A percentile compares a stretch with the other conserved stretches of the same genome.
Evolutionary conservation across 257 asterid genomes (phyloP).

Genomic region (Solanum boliviense): DNA sequence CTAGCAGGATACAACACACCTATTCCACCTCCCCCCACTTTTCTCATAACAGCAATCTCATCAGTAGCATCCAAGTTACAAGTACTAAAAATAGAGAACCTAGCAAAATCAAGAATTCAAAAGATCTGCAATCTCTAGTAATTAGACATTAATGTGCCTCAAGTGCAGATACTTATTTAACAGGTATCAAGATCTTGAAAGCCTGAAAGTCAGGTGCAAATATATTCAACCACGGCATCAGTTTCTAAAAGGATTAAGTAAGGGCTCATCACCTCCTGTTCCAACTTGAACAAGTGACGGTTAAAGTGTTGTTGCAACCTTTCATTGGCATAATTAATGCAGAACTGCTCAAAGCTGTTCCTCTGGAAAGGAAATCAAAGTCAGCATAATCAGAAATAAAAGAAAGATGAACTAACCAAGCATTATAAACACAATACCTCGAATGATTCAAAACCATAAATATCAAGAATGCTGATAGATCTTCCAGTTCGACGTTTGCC

Average conservation of each 20-base stretch:
- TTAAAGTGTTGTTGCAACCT: slow-evolving; percentile 96
- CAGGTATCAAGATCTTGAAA: background rate
- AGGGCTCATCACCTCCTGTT: slow-evolving; percentile 70
- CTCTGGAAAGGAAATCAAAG: slow-evolving; percentile 34
- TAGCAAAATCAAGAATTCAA: background rate
- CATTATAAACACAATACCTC: slow-evolving; percentile 39
- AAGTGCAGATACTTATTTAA: background rate
- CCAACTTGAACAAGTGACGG: slow-evolving; percentile 95
- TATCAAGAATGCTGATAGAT: slow-evolving; percentile 95
- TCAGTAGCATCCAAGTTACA: background rate
- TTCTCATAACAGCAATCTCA: background rate
- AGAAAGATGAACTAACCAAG: background rate
- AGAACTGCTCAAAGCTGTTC: slow-evolving; percentile 97
- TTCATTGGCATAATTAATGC: slow-evolving; percentile 96
- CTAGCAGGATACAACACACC: background rate
- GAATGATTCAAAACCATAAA: slow-evolving; percentile 97
- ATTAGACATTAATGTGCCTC: background rate
- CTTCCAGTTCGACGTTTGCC: slow-evolving; percentile 97
- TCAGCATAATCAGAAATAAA: background rate
- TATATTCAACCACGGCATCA: background rate
- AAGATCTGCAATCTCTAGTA: background rate
- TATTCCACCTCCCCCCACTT: background rate
- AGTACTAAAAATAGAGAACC: background rate
- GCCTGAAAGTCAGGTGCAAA: background rate
- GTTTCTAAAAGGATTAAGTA: background rate